Base-by-base conservation (phyloP, 2,329 filamentous ascomycete genomes). In the Colletotrichum graminicola region DNA sequence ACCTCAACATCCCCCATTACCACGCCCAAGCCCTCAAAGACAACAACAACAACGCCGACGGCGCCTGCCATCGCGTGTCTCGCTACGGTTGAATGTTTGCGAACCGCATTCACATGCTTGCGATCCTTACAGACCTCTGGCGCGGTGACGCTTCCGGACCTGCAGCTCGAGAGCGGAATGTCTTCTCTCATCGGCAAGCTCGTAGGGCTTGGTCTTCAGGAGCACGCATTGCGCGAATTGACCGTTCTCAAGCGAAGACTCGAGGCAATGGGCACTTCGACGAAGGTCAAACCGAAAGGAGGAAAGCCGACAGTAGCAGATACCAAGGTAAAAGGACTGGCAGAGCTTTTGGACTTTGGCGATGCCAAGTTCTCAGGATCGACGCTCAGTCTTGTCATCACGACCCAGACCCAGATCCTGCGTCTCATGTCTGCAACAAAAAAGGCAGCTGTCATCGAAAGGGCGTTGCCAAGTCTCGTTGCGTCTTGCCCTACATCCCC, bases 101-200 rank as follows among this genome's bases (percentile, higher is more conserved):
- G 92, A 12, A 79, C 88, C 36, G 92, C 91, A 1, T 93, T 95
- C 76, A 82, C 86, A 8, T 90, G 89, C 61, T 82, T 95, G 49
- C 85, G 91, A 61, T 84, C 86, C 36, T 76, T 90, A 32, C 88
- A 92, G 62, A 83, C 86, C 34, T 82, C 86, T 1, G 81, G 87
- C 7, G 84, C 86, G 11, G 81, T 89, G 12, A 81, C 86, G 12
- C 82, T 91, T n/a, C 86, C 89, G 1, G 86, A 88, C 55, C 82
- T 93, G 49, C 92, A 95, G 77, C 80, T 95, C 5, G 93, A 95
- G 77, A 90, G 85, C 71, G 93, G 92, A 65, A 92, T 93, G 85
- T 88, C 92, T 21, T 89, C 91, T 0, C 85, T 95, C 64, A 81
- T 92, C 49, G 88, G 88, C 49, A 93, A 91, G 77, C 83, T 95